These are phyloP conservation scores for Acacia pycnantha DNA, from an alignment of 331 rosid genomes.

Conservation along the genomic window DNA sequence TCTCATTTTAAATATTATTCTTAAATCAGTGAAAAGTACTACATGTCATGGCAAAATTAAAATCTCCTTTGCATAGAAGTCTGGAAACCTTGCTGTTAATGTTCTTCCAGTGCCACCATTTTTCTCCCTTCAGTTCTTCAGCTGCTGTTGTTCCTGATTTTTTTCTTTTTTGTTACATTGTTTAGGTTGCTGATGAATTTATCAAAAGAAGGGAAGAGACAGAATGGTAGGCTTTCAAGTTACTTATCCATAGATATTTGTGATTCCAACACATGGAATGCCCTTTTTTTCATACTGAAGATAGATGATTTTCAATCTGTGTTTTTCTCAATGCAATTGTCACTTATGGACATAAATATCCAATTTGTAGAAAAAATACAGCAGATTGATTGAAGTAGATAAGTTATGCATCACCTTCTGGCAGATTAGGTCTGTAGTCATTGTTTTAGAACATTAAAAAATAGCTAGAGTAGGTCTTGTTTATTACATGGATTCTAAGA, in stretches of 20 bases:
- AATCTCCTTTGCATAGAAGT: background rate
- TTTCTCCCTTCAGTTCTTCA: background rate
- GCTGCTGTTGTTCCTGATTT: slow-evolving; percentile 3
- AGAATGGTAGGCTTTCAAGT: slow-evolving; percentile 70
- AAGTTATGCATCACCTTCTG: background rate
- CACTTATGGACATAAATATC: background rate
- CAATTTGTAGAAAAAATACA: background rate
- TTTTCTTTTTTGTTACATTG: background rate
- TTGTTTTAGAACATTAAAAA: background rate
- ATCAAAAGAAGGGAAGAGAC: slow-evolving; percentile 85
- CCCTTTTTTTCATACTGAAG: background rate
- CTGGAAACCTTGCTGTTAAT: background rate
- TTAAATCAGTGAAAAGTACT: background rate
- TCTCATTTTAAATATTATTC: background rate
- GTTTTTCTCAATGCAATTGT: background rate
- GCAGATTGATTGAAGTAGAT: background rate
- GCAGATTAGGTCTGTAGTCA: background rate
- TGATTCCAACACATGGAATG: background rate
- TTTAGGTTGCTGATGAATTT: slow-evolving; percentile 91
- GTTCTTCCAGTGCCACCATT: background rate
- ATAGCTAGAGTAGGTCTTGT: background rate
- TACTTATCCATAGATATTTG: background rate
- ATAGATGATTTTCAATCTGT: background rate
- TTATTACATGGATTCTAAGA: background rate
- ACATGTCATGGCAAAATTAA: background rate